A percentile compares a stretch with the other conserved stretches of the same genome.
Conservation (phyloP, 176 grass and related monocot species). For the Musa troglodytarum region DNA sequence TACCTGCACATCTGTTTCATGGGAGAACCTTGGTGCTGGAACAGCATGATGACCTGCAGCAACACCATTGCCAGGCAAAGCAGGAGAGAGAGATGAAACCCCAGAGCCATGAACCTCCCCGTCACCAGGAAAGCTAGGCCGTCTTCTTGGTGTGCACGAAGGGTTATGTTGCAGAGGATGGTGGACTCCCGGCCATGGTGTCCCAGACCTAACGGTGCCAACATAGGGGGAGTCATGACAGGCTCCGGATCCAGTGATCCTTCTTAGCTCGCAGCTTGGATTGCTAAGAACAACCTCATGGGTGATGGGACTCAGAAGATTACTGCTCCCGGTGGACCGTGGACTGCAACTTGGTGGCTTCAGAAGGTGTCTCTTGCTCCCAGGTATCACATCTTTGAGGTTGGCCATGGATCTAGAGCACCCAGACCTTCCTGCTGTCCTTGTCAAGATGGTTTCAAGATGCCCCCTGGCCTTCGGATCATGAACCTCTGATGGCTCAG, state of each 20-base stretch:
- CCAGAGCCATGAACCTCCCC: constrained; percentile 10
- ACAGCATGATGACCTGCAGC: neutral
- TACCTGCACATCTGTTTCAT: neutral
- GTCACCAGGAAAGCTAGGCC: constrained; percentile 9
- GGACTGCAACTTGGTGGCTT: constrained; percentile 19
- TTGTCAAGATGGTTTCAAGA: constrained; percentile 17
- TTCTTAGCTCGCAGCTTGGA: constrained; percentile 15
- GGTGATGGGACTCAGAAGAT: too few relatives aligned
- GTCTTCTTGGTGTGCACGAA: constrained; percentile 20
- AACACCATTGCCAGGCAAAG: constrained; percentile 9
- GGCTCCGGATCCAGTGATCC: constrained; percentile 26
- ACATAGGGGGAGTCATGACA: constrained; percentile 13
- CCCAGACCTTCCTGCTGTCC: constrained; percentile 27
- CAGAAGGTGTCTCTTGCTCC: constrained; percentile 10
- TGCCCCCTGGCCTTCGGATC: constrained; percentile 24
- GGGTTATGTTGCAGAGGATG: neutral
- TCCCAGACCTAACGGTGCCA: constrained; percentile 22
- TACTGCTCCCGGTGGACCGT: constrained; percentile 27
- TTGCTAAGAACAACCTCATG: constrained; percentile 1
- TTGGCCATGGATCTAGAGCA: constrained; percentile 60
- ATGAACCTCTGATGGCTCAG: constrained; percentile 37
- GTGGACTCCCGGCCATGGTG: constrained; percentile 13
- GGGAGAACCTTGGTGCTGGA: neutral
- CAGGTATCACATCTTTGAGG: constrained; percentile 42
- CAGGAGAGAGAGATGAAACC: constrained; percentile 6